A percentile compares a stretch with the other conserved stretches of the same genome.
Conservation (phyloP, 139 green algal species). For the Microglena sp. region DNA sequence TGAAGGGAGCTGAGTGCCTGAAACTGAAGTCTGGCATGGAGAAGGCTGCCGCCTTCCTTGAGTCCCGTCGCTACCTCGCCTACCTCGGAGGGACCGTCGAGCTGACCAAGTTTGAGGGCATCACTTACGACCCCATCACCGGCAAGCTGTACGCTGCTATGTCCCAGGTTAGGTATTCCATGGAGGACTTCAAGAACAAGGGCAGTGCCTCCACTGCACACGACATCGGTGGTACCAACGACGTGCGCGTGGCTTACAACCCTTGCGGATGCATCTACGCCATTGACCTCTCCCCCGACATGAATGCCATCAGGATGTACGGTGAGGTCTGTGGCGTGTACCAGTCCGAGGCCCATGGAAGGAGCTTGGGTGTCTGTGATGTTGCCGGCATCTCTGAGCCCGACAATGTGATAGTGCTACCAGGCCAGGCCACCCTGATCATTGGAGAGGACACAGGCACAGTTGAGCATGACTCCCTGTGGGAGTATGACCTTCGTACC, state of each 20-base stretch:
- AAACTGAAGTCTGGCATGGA: conserved; percentile 29
- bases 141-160: conserved; percentile 13
- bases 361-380: conserved; percentile 9
- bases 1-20: conserved; percentile 30
- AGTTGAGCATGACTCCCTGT: conserved; percentile 44
- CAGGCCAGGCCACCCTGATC: conserved; percentile 23
- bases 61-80: conserved; percentile 36
- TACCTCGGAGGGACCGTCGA: conserved; percentile 42
- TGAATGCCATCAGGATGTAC: conserved; percentile 18
- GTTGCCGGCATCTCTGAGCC: conserved; percentile 18
- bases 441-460: conserved; percentile 28
- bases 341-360: neutral
- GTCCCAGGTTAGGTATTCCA: conserved; percentile 6
- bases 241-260: conserved; percentile 31
- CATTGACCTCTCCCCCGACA: neutral
- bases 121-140: conserved; percentile 17
- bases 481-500: conserved; percentile 29
- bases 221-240: conserved; percentile 22
- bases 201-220: conserved; percentile 6
- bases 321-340: conserved; percentile 7
- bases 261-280: conserved; percentile 36
- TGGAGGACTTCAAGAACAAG: conserved; percentile 22
- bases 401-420: conserved; percentile 26
- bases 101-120: conserved; percentile 52
- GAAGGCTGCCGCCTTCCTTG: conserved; percentile 36